Evolutionary conservation across 2,329 filamentous ascomycete genomes (phyloP).

Genomic region (Trichoderma semiorbis): DNA sequence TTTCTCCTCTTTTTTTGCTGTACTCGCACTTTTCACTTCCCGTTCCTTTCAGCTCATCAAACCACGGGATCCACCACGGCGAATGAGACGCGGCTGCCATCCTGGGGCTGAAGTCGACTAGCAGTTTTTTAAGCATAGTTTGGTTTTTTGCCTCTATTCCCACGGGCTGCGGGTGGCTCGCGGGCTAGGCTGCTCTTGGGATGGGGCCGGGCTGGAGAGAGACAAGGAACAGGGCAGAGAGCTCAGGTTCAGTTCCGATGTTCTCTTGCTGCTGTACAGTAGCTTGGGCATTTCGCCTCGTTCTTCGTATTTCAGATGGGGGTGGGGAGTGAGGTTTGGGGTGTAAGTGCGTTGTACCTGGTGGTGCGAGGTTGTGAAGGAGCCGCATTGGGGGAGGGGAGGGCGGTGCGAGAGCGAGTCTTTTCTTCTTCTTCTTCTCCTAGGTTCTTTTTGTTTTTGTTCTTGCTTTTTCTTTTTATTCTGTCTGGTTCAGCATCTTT

Average conservation of each 20-base stretch:
- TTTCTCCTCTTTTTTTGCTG: background rate
- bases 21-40: too few relatives aligned
- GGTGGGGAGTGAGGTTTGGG: background rate
- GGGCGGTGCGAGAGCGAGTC: background rate
- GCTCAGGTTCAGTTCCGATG: background rate
- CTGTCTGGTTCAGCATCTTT: background rate
- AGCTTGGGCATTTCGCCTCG: background rate
- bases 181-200: background rate
- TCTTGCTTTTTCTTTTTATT: background rate
- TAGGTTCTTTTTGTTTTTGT: background rate
- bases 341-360: background rate
- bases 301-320: background rate
- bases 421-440: background rate
- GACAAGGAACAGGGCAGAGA: background rate
- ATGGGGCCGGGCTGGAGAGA: background rate
- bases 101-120: background rate
- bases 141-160: background rate
- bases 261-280: background rate
- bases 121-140: conserved; percentile 8
- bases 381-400: background rate
- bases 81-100: conserved; percentile 3
- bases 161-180: conserved; percentile 5
- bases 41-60: conserved; percentile 15
- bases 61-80: conserved; percentile 4
- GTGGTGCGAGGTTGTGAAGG: background rate